A percentile compares a stretch with the other conserved stretches of the same genome.
These are phyloP conservation scores for Gomphus bonarii DNA, from an alignment of 1,284 basidiomycete genomes.

Conservation along the genomic window DNA sequence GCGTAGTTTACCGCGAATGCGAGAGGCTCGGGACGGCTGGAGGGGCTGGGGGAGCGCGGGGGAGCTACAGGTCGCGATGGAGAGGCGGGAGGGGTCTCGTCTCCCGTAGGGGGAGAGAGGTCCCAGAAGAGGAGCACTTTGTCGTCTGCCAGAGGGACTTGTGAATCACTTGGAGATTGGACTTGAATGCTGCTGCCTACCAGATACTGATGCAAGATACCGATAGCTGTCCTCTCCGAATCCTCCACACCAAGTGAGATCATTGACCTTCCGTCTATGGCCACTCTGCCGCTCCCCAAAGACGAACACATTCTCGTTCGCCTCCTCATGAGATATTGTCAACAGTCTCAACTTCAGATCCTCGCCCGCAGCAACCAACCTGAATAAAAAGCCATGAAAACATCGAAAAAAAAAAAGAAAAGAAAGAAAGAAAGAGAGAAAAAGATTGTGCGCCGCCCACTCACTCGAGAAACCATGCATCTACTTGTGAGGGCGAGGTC, in stretches of 20 bases:
- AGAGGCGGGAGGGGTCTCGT: constrained; percentile 23
- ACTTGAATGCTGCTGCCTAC: constrained; percentile 26
- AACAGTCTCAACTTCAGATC: constrained; percentile 63
- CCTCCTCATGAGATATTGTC: constrained; percentile 37
- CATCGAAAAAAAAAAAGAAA: constrained; percentile 1
- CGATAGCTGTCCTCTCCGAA: constrained; percentile 50
- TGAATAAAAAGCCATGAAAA: constrained; percentile 24
- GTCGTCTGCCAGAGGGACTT: constrained; percentile 40
- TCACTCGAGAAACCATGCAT: constrained; percentile 64
- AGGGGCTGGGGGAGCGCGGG: constrained; percentile 9
- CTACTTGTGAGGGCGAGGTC: constrained; percentile 50
- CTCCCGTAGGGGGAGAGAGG: constrained; percentile 40
- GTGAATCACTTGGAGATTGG: neutral
- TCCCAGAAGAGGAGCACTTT: constrained; percentile 80
- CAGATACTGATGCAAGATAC: constrained; percentile 72
- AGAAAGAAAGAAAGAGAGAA: constrained; percentile 1
- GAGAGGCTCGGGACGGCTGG: constrained; percentile 49
- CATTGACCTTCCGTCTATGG: constrained; percentile 64
- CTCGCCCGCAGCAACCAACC: constrained; percentile 52
- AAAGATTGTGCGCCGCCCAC: too few species aligned
- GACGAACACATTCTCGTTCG: constrained; percentile 42
- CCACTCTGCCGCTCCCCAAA: constrained; percentile 72
- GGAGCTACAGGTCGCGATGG: constrained; percentile 19
- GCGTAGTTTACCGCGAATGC: constrained; percentile 65
- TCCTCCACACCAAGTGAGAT: constrained; percentile 67